These are phyloP conservation scores for Aspergillus sp. DNA, from an alignment of 2,329 filamentous ascomycete species.

Conservation along the genomic window DNA sequence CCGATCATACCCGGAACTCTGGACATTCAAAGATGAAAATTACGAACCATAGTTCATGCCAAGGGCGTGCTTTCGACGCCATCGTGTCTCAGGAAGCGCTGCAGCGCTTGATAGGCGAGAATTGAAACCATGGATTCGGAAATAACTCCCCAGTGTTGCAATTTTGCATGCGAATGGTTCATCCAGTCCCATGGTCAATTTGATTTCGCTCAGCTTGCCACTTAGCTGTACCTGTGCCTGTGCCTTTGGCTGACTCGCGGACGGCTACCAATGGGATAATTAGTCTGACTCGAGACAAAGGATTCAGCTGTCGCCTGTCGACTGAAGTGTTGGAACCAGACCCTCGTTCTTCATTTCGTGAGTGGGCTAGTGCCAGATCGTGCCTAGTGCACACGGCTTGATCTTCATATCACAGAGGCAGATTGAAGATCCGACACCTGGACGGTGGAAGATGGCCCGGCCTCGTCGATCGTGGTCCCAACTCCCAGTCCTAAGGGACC, in stretches of 20 bases:
- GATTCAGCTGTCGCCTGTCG: neutral
- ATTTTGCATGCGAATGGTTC: neutral
- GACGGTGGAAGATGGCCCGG: neutral
- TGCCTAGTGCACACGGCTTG: constrained; percentile 1
- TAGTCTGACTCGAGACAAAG: neutral
- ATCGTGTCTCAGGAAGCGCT: neutral
- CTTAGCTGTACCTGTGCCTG: too few species aligned
- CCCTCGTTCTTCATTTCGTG: neutral
- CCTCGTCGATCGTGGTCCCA: constrained; percentile 1
- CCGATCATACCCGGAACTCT: too few species aligned
- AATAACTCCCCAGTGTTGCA: neutral
- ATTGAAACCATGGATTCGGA: neutral
- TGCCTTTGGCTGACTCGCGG: too few species aligned
- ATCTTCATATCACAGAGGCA: neutral
- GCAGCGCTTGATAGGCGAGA: neutral
- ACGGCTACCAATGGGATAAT: too few species aligned
- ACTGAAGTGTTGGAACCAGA: neutral
- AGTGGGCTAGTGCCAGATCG: neutral
- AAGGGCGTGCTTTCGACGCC: too few species aligned
- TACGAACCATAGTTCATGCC: too few species aligned
- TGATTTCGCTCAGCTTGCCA: too few species aligned
- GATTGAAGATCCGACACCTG: neutral
- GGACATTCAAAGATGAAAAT: too few species aligned
- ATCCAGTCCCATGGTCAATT: too few species aligned
- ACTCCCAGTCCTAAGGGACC: neutral